Percentiles rank a stretch among this genome's conserved stretches.
phyloP scores from a whole-genome alignment of 2,329 filamentous ascomycete species.

The Uncinocarpus reesii region DNA sequence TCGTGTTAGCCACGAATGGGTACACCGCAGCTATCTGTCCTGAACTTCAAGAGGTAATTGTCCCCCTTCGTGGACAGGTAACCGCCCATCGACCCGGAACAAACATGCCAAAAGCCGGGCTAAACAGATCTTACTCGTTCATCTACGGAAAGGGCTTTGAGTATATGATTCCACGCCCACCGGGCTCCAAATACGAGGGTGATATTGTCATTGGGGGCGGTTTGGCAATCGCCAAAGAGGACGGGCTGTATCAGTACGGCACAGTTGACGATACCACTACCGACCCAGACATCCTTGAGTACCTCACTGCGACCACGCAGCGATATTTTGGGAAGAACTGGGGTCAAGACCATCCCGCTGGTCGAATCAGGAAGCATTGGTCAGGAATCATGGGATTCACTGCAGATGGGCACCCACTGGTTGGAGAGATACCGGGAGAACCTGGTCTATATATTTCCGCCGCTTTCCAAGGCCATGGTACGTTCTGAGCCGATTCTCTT shows the following conservation, averaged over 20 bases:
- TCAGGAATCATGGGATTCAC: conserved; percentile 50
- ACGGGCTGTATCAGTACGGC: conserved; percentile 21
- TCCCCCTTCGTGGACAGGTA: conserved; percentile 44
- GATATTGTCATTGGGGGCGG: conserved; percentile 22
- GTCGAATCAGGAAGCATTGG: conserved; percentile 41
- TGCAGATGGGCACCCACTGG: conserved; percentile 44
- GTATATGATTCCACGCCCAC: conserved; percentile 28
- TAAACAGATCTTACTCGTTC: conserved; percentile 18
- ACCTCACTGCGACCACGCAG: conserved; percentile 22
- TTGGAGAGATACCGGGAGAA: conserved; percentile 37
- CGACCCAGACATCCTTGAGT: conserved; percentile 19
- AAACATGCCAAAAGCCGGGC: conserved; percentile 13
- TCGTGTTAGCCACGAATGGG: conserved; percentile 47
- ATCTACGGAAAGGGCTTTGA: conserved; percentile 28
- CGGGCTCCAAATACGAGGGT: conserved; percentile 11
- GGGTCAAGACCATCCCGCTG: conserved; percentile 35
- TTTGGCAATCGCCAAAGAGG: conserved; percentile 15
- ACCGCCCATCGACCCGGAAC: conserved; percentile 29
- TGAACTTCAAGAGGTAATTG: conserved; percentile 39
- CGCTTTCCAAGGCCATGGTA: conserved; percentile 17
- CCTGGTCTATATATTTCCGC: conserved; percentile 18
- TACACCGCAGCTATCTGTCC: conserved; percentile 42
- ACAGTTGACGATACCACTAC: conserved; percentile 18
- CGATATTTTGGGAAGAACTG: conserved; percentile 33
- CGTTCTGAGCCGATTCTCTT: not conserved